A percentile compares a stretch with the other conserved stretches of the same genome.
phyloP scores from a whole-genome alignment of 2,329 filamentous ascomycete species.

The Dactylellina drechsleri region DNA sequence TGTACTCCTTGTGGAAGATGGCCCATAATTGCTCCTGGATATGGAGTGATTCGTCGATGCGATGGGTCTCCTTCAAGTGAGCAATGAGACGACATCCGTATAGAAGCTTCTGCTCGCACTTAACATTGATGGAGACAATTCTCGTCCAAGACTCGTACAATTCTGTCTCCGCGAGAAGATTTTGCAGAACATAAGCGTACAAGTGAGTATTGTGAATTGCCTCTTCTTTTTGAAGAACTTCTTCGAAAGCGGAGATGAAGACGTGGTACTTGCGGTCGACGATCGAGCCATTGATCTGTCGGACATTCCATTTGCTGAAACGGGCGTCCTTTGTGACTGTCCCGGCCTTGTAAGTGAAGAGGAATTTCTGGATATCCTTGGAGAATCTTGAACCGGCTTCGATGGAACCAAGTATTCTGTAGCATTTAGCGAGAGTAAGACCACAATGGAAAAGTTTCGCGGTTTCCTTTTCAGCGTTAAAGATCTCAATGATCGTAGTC shows the following conservation, averaged over 20 bases:
- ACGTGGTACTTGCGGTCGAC: constrained; percentile 31
- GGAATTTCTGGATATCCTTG: constrained; percentile 36
- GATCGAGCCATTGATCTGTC: constrained; percentile 24
- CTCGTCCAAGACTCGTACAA: constrained; percentile 34
- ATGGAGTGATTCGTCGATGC: constrained; percentile 28
- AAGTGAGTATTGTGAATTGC: constrained; percentile 5
- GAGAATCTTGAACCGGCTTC: constrained; percentile 25
- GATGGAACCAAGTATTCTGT: constrained; percentile 25
- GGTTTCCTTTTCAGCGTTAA: constrained; percentile 26
- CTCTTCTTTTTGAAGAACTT: constrained; percentile 4
- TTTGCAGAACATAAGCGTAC: constrained; percentile 23
- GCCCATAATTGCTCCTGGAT: constrained; percentile 29
- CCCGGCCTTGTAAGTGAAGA: constrained; percentile 15
- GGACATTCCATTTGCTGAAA: constrained; percentile 19
- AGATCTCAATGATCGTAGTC: constrained; percentile 34
- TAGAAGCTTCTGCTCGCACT: constrained; percentile 32
- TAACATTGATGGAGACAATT: constrained; percentile 15
- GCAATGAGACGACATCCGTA: constrained; percentile 37
- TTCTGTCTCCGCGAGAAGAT: constrained; percentile 32
- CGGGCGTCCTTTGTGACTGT: not conserved
- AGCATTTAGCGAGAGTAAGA: constrained; percentile 22
- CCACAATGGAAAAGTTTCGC: constrained; percentile 27
- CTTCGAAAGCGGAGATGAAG: constrained; percentile 30
- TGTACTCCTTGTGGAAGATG: constrained; percentile 19
- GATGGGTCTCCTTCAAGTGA: constrained; percentile 30